Conservation (phyloP, 768 basidiomycete genomes). For the Arthromyces matolae region DNA sequence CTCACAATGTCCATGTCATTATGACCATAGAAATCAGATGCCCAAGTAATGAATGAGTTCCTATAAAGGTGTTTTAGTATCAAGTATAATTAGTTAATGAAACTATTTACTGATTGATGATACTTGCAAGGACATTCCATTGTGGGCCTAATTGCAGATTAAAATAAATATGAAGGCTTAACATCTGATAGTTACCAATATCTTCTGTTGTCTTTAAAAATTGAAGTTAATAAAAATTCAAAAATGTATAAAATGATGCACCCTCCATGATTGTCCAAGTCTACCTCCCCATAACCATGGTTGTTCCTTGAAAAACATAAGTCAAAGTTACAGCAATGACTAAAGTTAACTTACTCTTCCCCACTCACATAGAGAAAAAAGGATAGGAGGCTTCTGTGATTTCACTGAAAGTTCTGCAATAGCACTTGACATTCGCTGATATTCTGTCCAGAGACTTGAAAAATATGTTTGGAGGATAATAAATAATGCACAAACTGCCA, state of each 20-base stretch:
- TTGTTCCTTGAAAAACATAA: constrained; percentile 44
- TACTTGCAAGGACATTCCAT: constrained; percentile 52
- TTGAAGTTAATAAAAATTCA: not conserved
- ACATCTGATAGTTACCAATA: constrained; percentile 26
- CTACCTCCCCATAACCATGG: constrained; percentile 42
- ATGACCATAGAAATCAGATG: constrained; percentile 61
- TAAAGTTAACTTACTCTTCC: constrained; percentile 46
- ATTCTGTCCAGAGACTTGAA: constrained; percentile 21
- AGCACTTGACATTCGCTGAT: constrained; percentile 60
- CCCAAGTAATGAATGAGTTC: constrained; percentile 64
- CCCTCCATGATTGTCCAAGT: constrained; percentile 70
- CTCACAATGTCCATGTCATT: constrained; percentile 70
- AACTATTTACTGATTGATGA: constrained; percentile 52
- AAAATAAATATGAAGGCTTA: not conserved
- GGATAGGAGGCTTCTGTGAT: constrained; percentile 45
- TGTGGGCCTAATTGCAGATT: constrained; percentile 21
- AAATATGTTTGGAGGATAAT: not conserved
- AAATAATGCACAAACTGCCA: constrained; percentile 38
- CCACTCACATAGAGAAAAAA: constrained; percentile 65
- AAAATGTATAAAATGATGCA: constrained; percentile 20
- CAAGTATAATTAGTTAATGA: not conserved
- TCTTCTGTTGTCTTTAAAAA: constrained; percentile 46
- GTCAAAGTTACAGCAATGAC: not conserved
- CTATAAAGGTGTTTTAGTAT: constrained; percentile 27
- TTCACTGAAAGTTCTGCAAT: constrained; percentile 44